These are phyloP conservation scores for Apiosordaria backusii DNA, from an alignment of 495 filamentous ascomycete species.

Conservation along the genomic window DNA sequence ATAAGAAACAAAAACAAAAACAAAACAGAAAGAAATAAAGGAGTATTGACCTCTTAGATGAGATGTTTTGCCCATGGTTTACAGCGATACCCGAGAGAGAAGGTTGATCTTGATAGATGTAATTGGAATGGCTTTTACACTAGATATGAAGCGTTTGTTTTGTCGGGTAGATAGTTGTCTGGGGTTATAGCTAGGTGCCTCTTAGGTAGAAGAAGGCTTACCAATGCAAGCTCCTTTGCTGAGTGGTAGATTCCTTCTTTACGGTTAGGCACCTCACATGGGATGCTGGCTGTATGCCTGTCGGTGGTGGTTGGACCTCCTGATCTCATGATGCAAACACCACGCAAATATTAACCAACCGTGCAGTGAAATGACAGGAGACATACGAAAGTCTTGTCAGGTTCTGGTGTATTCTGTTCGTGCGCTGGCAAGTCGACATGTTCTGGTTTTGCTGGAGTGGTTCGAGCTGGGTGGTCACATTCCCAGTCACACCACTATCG, in stretches of 20 bases:
- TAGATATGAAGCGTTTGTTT: not conserved
- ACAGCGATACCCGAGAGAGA: constrained; percentile 29
- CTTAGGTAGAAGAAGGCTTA: too few species aligned
- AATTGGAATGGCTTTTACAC: constrained; percentile 11
- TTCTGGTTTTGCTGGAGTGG: not conserved
- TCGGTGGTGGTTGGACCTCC: not conserved
- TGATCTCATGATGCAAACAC: not conserved
- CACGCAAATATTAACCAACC: not conserved
- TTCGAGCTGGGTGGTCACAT: not conserved
- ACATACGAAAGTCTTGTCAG: not conserved
- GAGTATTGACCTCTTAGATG: not conserved
- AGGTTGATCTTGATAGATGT: constrained; percentile 9
- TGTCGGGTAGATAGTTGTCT: not conserved
- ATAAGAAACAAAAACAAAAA: constrained; percentile 1
- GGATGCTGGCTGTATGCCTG: not conserved
- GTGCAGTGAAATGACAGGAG: not conserved
- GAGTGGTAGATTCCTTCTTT: not conserved
- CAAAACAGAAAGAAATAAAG: constrained; percentile 6
- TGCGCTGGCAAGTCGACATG: not conserved
- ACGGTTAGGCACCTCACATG: not conserved
- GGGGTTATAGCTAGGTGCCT: too few species aligned
- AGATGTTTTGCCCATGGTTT: not conserved
- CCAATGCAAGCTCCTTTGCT: not conserved
- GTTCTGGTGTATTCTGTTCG: not conserved
- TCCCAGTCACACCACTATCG: not conserved